These are phyloP conservation scores for Mycoemilia scoparia DNA, from an alignment of 192 early-diverging fungal genomes.

Conservation along the genomic window DNA sequence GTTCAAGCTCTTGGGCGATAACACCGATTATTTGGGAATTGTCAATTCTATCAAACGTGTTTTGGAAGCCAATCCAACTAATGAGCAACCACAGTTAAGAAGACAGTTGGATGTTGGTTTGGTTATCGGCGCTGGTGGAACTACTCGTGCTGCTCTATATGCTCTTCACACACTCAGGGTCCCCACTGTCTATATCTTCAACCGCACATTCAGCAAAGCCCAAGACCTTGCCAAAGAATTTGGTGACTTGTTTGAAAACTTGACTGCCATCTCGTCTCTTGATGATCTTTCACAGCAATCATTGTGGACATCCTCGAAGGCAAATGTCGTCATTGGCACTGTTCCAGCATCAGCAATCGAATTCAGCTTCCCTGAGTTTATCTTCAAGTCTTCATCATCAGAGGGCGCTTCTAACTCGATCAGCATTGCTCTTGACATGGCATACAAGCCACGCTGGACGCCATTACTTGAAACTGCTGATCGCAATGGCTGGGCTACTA, in stretches of 20 bases:
- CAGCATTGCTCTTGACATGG: constrained; percentile 84
- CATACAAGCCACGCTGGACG: constrained; percentile 78
- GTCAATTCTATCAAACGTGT: constrained; percentile 35
- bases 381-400: constrained; percentile 10
- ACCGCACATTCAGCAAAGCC: constrained; percentile 67
- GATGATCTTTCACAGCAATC: constrained; percentile 6
- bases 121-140: constrained; percentile 90
- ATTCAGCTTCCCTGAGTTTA: constrained; percentile 30
- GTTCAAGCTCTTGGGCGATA: constrained; percentile 57
- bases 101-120: constrained; percentile 34
- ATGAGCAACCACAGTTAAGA: not conserved
- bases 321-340: constrained; percentile 57
- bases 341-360: constrained; percentile 58
- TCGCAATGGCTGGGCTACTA: constrained; percentile 37
- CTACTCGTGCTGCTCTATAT: constrained; percentile 75
- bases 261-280: constrained; percentile 29
- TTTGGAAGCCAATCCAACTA: constrained; percentile 2
- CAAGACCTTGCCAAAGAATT: constrained; percentile 42
- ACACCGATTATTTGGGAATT: constrained; percentile 94
- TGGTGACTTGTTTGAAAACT: constrained; percentile 26
- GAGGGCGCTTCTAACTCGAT: constrained; percentile 7
- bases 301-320: too few relatives aligned
- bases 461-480: constrained; percentile 47
- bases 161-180: constrained; percentile 57
- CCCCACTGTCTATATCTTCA: constrained; percentile 56